Conservation (phyloP, 1,284 basidiomycete genomes). For the Rhodotorula sp. region DNA sequence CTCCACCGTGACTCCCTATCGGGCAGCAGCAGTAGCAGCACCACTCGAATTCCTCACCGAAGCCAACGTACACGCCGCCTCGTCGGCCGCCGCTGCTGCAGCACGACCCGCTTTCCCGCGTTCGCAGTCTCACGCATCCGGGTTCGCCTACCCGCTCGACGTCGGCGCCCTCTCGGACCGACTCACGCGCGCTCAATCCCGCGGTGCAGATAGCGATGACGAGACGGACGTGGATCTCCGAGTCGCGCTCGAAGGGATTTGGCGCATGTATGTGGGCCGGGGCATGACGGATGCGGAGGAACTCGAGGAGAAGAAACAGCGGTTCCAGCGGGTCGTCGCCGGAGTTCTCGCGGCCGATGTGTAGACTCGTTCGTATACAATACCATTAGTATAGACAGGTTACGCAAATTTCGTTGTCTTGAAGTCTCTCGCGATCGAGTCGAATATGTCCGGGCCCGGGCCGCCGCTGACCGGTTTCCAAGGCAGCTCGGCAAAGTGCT, state of each 20-base stretch:
- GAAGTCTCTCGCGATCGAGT: no score
- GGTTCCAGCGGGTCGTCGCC: not conserved
- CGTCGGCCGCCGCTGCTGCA: not conserved
- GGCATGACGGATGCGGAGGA: not conserved
- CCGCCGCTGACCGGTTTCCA: no score
- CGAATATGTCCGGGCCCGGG: not conserved
- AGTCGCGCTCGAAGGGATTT: slow-evolving; percentile 1
- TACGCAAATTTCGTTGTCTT: no score
- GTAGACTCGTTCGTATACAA: not conserved
- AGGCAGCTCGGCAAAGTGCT: not conserved
- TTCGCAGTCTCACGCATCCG: no score
- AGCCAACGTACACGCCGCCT: no score
- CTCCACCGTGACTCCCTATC: not conserved
- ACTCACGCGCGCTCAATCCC: not conserved
- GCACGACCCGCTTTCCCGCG: no score
- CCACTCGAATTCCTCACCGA: not conserved
- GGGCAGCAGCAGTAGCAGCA: no score
- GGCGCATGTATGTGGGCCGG: not conserved
- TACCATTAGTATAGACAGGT: no score
- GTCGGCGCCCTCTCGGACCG: not conserved
- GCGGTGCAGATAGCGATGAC: slow-evolving; percentile 1
- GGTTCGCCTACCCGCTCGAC: slow-evolving; percentile 1
- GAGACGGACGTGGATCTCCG: not conserved
- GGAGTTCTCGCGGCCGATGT: not conserved
- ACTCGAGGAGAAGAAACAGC: not conserved